Evolutionary conservation across 2,329 filamentous ascomycete genomes (phyloP), one percentile per base, ranked within the genome.

Genomic region (Penicillium sp.): DNA sequence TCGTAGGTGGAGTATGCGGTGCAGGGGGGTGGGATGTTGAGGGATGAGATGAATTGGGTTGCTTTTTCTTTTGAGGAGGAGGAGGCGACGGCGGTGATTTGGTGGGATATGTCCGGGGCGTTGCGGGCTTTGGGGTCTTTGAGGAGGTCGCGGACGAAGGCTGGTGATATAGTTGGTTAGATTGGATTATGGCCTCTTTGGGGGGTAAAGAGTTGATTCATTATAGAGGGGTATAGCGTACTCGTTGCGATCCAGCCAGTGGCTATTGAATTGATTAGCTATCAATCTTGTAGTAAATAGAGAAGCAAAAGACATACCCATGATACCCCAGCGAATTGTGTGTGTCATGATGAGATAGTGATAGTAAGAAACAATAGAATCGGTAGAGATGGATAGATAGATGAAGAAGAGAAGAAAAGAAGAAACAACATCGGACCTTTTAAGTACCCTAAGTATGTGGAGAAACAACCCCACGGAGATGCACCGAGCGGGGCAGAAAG

Each of bases 1-100:
- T 88, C 84, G 78, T 97, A 97, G 12, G 89, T 91, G 62, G 90
- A 91, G 74, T 96, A 96, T 30, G 89, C 84, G 70, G 86, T 86
- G 60, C 90, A 89, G 8, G 86, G 83, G 19, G 84, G 80, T 3
- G 90, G 88, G n/a, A 89, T 88, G 61, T 88, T 85, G 40, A 90
- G 85, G 65, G 89, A 86, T 64, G 86, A 81, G 74, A 96, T 84
- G 80, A 96, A 96, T 54, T 87, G 81, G 63, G 85, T 82, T 0
- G 92, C 92, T 56, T 89, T 87, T 49, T 86, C 82, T 65, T 85
- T 83, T 51, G 90, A 92, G 44, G 86, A 88, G 4, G 92, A 95
- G 1, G 92, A 95, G 24, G 92, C 90, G 6, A 91, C 92, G 24
- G 92, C 93, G 22, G 89, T 86, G 53, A 96, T 85, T 69, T 88